phyloP scores from a whole-genome alignment of 2,329 filamentous ascomycete genomes.

The Ophiostoma piceae region DNA sequence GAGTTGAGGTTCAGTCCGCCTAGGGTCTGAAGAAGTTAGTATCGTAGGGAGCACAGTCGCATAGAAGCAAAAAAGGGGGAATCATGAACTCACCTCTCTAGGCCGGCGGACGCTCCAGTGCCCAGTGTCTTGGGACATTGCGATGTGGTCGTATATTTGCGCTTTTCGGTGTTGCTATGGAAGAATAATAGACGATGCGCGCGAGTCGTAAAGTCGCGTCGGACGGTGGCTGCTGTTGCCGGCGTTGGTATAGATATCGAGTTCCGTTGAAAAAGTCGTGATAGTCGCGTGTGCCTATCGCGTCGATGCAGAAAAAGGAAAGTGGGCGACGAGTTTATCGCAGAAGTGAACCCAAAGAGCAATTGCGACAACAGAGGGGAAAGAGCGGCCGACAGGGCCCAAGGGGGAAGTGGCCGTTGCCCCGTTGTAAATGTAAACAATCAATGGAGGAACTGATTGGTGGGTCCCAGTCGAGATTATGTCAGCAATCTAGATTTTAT shows the following conservation, averaged over 20 bases:
- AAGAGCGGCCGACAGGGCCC: background rate
- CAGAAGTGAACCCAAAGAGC: background rate
- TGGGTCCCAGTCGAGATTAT: background rate
- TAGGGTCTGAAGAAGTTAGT: slow-evolving; percentile 59
- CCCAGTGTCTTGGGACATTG: slow-evolving; percentile 81
- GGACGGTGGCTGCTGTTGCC: background rate
- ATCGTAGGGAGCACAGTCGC: background rate
- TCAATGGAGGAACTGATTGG: slow-evolving; percentile 26
- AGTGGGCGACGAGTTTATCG: slow-evolving; percentile 11
- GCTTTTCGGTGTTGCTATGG: background rate
- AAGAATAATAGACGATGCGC: background rate
- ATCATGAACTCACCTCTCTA: slow-evolving; percentile 62
- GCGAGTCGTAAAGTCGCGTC: background rate
- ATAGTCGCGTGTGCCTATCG: background rate
- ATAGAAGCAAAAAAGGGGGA: slow-evolving; percentile 6
- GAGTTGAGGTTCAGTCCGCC: slow-evolving; percentile 78
- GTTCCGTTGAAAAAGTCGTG: background rate
- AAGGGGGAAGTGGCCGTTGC: slow-evolving; percentile 21
- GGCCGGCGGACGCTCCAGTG: slow-evolving; percentile 88
- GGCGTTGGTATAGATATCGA: background rate
- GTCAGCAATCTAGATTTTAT: background rate
- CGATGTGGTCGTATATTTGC: background rate
- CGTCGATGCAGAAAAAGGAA: slow-evolving; percentile 8
- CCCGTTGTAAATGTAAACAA: slow-evolving; percentile 29
- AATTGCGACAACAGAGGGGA: slow-evolving; percentile 16